Percentiles rank a stretch among this genome's conserved stretches.
These are phyloP conservation scores for Cyberlindnera saturnus DNA, from an alignment of 805 yeast species.

Conservation along the genomic window DNA sequence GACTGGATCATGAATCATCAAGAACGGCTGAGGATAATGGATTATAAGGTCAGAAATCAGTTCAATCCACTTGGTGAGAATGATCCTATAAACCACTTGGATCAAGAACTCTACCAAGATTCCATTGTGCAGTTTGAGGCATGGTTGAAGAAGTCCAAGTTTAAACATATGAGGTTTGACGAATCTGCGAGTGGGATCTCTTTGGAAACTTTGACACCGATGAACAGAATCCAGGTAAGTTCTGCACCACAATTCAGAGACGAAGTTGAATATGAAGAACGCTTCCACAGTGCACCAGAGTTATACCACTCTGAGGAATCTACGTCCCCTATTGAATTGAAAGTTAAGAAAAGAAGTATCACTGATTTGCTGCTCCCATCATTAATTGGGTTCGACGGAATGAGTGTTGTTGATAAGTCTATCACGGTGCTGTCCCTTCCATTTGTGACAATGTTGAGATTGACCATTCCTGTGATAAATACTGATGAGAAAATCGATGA, in stretches of 20 bases:
- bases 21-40: constrained; percentile 14
- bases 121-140: constrained; percentile 10
- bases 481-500: constrained; percentile 17
- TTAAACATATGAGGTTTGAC: constrained; percentile 15
- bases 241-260: constrained; percentile 19
- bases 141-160: constrained; percentile 13
- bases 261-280: constrained; percentile 12
- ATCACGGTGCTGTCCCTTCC: constrained; percentile 30
- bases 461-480: constrained; percentile 30
- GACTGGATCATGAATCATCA: constrained; percentile 15
- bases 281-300: constrained; percentile 16
- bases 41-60: constrained; percentile 20
- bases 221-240: constrained; percentile 5
- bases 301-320: background rate
- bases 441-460: constrained; percentile 26
- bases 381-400: constrained; percentile 21
- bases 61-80: constrained; percentile 7
- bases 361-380: constrained; percentile 25
- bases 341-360: background rate
- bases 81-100: constrained; percentile 11
- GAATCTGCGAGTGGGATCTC: constrained; percentile 5
- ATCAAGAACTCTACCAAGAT: constrained; percentile 9
- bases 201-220: constrained; percentile 7
- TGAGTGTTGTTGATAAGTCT: constrained; percentile 21
- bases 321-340: too few species aligned